Evolutionary conservation across 2,329 filamentous ascomycete genomes (phyloP).

Genomic region (Conoideocrella luteorostrata): DNA sequence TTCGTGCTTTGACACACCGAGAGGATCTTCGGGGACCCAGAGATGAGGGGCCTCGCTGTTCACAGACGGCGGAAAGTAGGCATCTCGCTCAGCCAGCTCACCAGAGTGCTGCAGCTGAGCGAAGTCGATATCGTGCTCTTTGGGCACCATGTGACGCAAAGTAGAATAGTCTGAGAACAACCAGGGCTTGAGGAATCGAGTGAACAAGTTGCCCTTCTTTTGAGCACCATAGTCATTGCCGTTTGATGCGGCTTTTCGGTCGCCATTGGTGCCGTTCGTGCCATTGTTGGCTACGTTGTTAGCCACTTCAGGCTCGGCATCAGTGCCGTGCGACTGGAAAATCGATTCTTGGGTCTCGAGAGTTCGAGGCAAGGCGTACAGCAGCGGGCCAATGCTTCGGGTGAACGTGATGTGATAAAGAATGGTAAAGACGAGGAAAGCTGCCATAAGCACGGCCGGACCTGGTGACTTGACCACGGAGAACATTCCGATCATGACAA

Average conservation of each 20-base stretch:
- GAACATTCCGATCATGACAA: slow-evolving; percentile 79
- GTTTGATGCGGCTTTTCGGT: slow-evolving; percentile 13
- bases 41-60: slow-evolving; percentile 54
- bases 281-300: slow-evolving; percentile 9
- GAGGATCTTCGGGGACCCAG: slow-evolving; percentile 69
- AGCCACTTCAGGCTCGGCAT: slow-evolving; percentile 17
- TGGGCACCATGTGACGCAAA: slow-evolving; percentile 65
- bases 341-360: slow-evolving; percentile 35
- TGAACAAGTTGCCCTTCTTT: slow-evolving; percentile 47
- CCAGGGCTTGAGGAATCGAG: slow-evolving; percentile 69
- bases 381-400: slow-evolving; percentile 62
- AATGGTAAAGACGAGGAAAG: slow-evolving; percentile 68
- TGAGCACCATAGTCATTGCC: slow-evolving; percentile 16
- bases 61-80: slow-evolving; percentile 68
- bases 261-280: not conserved
- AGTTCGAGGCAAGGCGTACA: slow-evolving; percentile 65
- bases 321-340: slow-evolving; percentile 23
- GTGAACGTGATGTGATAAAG: slow-evolving; percentile 71
- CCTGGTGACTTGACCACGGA: slow-evolving; percentile 60
- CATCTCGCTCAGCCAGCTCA: slow-evolving; percentile 53
- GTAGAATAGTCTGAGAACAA: slow-evolving; percentile 64
- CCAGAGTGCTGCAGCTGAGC: slow-evolving; percentile 51
- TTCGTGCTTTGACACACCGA: slow-evolving; percentile 66
- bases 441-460: slow-evolving; percentile 67
- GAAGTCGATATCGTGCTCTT: slow-evolving; percentile 37